Percentiles rank a stretch among this genome's conserved stretches.
These are phyloP conservation scores for Bryum argenteum DNA, from an alignment of 225 moss, liverwort and hornwort species.

Conservation along the genomic window DNA sequence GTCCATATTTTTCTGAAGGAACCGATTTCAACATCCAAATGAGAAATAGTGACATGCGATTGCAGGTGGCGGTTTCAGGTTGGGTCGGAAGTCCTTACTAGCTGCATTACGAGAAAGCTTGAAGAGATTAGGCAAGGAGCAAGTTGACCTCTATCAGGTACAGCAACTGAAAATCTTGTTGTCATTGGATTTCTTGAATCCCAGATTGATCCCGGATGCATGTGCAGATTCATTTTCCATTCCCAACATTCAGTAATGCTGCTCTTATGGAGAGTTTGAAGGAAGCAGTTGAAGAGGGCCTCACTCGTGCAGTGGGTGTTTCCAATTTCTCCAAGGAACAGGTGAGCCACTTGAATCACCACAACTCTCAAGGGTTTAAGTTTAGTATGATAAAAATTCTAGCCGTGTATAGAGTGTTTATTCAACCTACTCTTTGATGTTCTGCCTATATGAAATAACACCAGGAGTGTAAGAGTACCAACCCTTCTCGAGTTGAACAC, in stretches of 20 bases:
- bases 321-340: slow-evolving; percentile 88
- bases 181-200: neutral
- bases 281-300: slow-evolving; percentile 90
- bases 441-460: too few relatives aligned
- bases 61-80: slow-evolving; percentile 91
- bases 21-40: neutral
- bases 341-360: slow-evolving; percentile 37
- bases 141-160: slow-evolving; percentile 91
- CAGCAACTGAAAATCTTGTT: slow-evolving; percentile 3
- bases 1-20: too few relatives aligned
- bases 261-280: slow-evolving; percentile 95
- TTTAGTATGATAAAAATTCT: neutral
- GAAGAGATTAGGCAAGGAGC: slow-evolving; percentile 76
- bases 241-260: slow-evolving; percentile 77
- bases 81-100: slow-evolving; percentile 84
- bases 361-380: neutral
- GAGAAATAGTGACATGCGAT: slow-evolving; percentile 29
- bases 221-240: slow-evolving; percentile 91
- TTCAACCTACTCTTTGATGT: too few relatives aligned
- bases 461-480: too few relatives aligned
- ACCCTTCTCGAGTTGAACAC: too few relatives aligned
- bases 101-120: slow-evolving; percentile 83
- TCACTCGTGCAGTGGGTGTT: slow-evolving; percentile 85
- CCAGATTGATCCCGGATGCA: neutral
- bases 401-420: neutral